phyloP scores from a whole-genome alignment of 768 basidiomycete species.

The Tremella fuciformis region DNA sequence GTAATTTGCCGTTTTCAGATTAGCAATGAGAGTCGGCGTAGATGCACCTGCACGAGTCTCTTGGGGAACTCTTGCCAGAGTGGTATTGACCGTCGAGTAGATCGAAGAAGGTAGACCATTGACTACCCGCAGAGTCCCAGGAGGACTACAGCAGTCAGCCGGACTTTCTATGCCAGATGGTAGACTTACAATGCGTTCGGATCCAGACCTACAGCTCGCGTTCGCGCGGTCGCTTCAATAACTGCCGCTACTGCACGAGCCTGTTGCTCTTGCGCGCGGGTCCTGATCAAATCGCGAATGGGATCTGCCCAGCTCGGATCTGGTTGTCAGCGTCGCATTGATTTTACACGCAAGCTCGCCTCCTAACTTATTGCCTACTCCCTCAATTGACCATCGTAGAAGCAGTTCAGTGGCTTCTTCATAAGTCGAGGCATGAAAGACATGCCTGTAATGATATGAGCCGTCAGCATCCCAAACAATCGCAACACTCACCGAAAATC shows the following conservation, averaged over 20 bases:
- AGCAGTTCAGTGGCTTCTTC: conserved; percentile 50
- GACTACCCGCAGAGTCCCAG: conserved; percentile 43
- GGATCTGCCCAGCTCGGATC: conserved; percentile 51
- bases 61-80: conserved; percentile 4
- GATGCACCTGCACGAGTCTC: conserved; percentile 22
- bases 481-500: conserved; percentile 45
- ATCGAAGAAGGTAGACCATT: conserved; percentile 52
- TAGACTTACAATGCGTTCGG: conserved; percentile 1
- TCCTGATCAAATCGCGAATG: conserved; percentile 47
- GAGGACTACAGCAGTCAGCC: conserved; percentile 6
- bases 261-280: conserved; percentile 50
- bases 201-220: conserved; percentile 11
- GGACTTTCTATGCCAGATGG: background rate
- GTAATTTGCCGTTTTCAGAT: conserved; percentile 19
- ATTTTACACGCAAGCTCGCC: conserved; percentile 28
- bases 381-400: conserved; percentile 49
- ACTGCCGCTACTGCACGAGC: conserved; percentile 50
- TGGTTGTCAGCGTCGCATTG: conserved; percentile 11
- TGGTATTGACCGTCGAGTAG: conserved; percentile 44
- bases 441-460: conserved; percentile 30
- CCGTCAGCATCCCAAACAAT: background rate
- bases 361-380: conserved; percentile 48
- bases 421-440: conserved; percentile 46
- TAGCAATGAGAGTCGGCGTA: conserved; percentile 35
- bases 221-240: conserved; percentile 41